Conservation (phyloP, 78 protist genomes). For the Dictyostelium discoideum region DNA sequence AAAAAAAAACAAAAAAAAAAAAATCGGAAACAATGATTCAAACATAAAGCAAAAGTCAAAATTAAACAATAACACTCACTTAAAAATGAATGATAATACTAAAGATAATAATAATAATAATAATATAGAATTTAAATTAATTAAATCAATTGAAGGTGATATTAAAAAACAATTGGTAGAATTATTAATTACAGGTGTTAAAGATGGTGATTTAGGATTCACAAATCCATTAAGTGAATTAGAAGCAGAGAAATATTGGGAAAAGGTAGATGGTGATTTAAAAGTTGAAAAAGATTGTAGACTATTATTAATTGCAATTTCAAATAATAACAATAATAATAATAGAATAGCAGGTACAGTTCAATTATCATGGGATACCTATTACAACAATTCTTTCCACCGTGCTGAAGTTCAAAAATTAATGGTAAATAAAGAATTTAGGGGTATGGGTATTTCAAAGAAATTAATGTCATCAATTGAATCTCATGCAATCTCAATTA, state of each 20-base stretch:
- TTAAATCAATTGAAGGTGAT: background rate
- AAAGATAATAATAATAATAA: background rate
- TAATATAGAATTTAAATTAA: background rate
- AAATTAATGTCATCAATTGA: background rate
- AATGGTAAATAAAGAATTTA: background rate
- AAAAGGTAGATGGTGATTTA: background rate
- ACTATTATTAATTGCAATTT: background rate
- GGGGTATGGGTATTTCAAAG: background rate
- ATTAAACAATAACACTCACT: background rate
- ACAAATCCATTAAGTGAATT: background rate
- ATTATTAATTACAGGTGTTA: background rate
- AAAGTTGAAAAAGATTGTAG: background rate
- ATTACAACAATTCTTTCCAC: background rate
- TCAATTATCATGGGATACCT: background rate
- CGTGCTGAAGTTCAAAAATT: conserved; percentile 5
- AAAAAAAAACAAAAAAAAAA: background rate
- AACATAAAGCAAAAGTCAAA: background rate
- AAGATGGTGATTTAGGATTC: conserved; percentile 4
- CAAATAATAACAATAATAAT: background rate
- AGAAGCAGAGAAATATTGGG: background rate
- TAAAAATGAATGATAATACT: background rate
- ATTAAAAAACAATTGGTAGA: background rate
- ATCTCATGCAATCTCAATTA: background rate
- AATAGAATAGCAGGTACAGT: background rate
- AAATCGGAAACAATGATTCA: too few relatives aligned